These are phyloP conservation scores for Tetrahymena elliotti DNA, from an alignment of 73 alveolate species.

Conservation along the genomic window DNA sequence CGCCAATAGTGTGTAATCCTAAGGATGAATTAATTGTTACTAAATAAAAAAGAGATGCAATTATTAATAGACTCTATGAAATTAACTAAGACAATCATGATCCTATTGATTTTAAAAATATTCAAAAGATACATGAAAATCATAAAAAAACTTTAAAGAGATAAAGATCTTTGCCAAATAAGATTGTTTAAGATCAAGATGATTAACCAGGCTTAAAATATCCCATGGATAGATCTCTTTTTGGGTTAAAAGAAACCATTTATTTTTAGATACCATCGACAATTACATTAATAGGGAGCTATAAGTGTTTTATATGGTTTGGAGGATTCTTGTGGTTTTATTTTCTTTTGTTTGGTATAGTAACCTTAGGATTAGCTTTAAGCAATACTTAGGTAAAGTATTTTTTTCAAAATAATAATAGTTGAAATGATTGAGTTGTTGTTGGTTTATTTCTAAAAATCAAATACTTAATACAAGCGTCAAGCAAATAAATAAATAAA, in stretches of 20 bases:
- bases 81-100: not conserved
- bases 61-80: not conserved
- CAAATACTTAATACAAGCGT: not conserved
- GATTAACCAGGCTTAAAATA: not conserved
- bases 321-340: not conserved
- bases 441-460: no score
- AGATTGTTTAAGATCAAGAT: not conserved
- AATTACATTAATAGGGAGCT: not conserved
- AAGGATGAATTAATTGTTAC: not conserved
- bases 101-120: not conserved
- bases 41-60: not conserved
- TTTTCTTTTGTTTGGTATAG: not conserved
- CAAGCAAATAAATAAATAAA: not conserved
- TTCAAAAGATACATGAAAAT: not conserved
- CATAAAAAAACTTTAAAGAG: not conserved
- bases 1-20: not conserved
- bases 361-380: not conserved
- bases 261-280: not conserved
- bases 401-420: no score
- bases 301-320: not conserved
- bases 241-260: not conserved
- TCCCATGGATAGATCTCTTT: not conserved
- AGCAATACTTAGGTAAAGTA: not conserved
- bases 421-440: no score
- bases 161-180: not conserved